Evolutionary conservation across 768 basidiomycete genomes (phyloP).

Genomic region (Dioszegia hungarica): DNA sequence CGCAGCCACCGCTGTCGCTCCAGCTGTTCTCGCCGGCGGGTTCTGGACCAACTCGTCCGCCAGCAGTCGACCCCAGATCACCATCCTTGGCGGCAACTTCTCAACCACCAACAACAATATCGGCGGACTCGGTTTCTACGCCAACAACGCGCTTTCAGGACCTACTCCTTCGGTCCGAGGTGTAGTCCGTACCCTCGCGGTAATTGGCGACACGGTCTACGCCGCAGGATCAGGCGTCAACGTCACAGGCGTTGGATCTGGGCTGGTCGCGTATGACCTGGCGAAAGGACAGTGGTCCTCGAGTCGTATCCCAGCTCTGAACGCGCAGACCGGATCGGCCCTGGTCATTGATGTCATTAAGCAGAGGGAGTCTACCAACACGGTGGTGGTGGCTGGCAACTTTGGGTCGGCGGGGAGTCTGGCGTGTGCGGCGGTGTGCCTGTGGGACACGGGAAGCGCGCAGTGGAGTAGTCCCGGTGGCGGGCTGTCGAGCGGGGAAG

Average conservation of each 20-base stretch:
- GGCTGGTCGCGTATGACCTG: slow-evolving; percentile 79
- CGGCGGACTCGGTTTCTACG: slow-evolving; percentile 65
- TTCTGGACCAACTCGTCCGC: slow-evolving; percentile 78
- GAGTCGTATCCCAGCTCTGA: slow-evolving; percentile 59
- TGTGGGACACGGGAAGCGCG: slow-evolving; percentile 61
- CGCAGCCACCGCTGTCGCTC: slow-evolving; percentile 59
- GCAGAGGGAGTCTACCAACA: slow-evolving; percentile 59
- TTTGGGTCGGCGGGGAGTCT: slow-evolving; percentile 74
- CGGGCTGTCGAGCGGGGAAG: slow-evolving; percentile 70
- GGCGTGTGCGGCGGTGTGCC: slow-evolving; percentile 71
- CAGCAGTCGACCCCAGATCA: slow-evolving; percentile 56
- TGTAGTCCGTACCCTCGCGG: slow-evolving; percentile 68
- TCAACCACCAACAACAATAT: slow-evolving; percentile 54
- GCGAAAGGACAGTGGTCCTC: slow-evolving; percentile 60
- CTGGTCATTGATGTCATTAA: slow-evolving; percentile 68
- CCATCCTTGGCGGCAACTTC: slow-evolving; percentile 88
- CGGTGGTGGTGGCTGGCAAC: slow-evolving; percentile 78
- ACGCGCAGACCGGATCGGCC: slow-evolving; percentile 53
- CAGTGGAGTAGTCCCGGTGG: slow-evolving; percentile 76
- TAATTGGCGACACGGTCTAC: slow-evolving; percentile 66
- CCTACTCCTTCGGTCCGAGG: slow-evolving; percentile 68
- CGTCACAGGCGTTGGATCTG: slow-evolving; percentile 56
- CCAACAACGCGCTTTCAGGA: slow-evolving; percentile 55
- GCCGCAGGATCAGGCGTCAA: slow-evolving; percentile 64
- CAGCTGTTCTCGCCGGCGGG: slow-evolving; percentile 74